phyloP scores from a whole-genome alignment of 2,329 filamentous ascomycete genomes.

The Lomentospora prolificans region DNA sequence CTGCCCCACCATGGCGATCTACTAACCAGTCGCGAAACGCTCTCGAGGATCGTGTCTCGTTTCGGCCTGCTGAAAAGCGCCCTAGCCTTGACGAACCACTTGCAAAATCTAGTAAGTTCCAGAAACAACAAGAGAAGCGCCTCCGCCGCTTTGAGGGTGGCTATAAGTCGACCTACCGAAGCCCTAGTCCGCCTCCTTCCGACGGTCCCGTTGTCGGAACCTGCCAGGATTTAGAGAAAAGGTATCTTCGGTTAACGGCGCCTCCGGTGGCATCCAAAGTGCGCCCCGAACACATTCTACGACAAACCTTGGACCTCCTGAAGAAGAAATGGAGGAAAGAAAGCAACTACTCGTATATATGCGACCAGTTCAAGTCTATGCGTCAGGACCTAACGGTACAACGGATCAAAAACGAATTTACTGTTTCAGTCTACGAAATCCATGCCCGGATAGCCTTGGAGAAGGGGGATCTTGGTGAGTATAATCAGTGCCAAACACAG shows the following conservation, averaged over 20 bases:
- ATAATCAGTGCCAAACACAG: slow-evolving; percentile 99
- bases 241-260: slow-evolving; percentile 85
- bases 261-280: slow-evolving; percentile 83
- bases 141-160: slow-evolving; percentile 74
- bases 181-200: slow-evolving; percentile 45
- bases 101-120: slow-evolving; percentile 71
- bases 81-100: slow-evolving; percentile 30
- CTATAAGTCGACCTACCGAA: slow-evolving; percentile 46
- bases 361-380: slow-evolving; percentile 98
- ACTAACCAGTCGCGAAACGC: slow-evolving; percentile 43
- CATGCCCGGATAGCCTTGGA: slow-evolving; percentile 96
- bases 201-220: slow-evolving; percentile 75
- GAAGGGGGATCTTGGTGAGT: slow-evolving; percentile 99
- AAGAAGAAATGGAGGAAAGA: slow-evolving; percentile 93
- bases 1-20: slow-evolving; percentile 64
- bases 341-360: slow-evolving; percentile 93
- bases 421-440: slow-evolving; percentile 91
- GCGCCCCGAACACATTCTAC: slow-evolving; percentile 69
- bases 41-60: slow-evolving; percentile 69
- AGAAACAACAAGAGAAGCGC: slow-evolving; percentile 77
- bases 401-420: slow-evolving; percentile 93
- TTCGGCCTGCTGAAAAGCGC: slow-evolving; percentile 37
- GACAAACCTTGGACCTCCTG: slow-evolving; percentile 75
- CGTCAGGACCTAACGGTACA: slow-evolving; percentile 97
- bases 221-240: slow-evolving; percentile 78